phyloP scores from a whole-genome alignment of 2,329 filamentous ascomycete genomes.

The Lecanicillium sp. region DNA sequence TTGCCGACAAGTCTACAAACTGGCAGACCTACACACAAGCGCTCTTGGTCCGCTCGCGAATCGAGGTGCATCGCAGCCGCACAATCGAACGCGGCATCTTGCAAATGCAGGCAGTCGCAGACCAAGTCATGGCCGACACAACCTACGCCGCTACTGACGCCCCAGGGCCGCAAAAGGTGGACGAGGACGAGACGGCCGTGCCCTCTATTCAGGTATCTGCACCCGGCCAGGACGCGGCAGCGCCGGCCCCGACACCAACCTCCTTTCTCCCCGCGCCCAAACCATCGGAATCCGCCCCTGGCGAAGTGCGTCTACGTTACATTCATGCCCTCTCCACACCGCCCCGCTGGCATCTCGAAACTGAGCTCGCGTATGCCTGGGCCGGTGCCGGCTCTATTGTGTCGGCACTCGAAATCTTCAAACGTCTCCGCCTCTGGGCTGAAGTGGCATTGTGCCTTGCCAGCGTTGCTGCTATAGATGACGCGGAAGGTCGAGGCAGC shows the following conservation, averaged over 20 bases:
- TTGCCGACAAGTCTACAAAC: slow-evolving; percentile 84
- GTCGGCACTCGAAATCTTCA: slow-evolving; percentile 92
- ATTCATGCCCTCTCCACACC: slow-evolving; percentile 79
- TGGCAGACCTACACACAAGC: slow-evolving; percentile 98
- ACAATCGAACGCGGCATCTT: slow-evolving; percentile 85
- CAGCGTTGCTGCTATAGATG: slow-evolving; percentile 48
- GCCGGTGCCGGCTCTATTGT: slow-evolving; percentile 77
- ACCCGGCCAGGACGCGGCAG: slow-evolving; percentile 21
- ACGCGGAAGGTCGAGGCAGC: slow-evolving; percentile 41
- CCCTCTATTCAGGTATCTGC: slow-evolving; percentile 38
- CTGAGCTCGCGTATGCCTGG: slow-evolving; percentile 91
- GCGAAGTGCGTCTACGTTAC: slow-evolving; percentile 69
- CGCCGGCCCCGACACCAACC: slow-evolving; percentile 42
- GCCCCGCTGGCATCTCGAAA: slow-evolving; percentile 87
- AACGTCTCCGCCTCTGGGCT: slow-evolving; percentile 86
- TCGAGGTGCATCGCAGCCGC: slow-evolving; percentile 79
- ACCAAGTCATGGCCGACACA: slow-evolving; percentile 89
- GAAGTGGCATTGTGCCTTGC: slow-evolving; percentile 90
- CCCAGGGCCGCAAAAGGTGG: slow-evolving; percentile 21
- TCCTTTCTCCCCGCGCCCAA: slow-evolving; percentile 77
- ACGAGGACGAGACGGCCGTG: slow-evolving; percentile 23
- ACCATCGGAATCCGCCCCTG: slow-evolving; percentile 68
- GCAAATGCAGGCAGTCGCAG: slow-evolving; percentile 89
- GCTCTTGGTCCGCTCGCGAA: slow-evolving; percentile 77
- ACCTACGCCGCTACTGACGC: slow-evolving; percentile 23